phyloP scores from a whole-genome alignment of 179 eudicot genomes.

The Kewa caespitosa region DNA sequence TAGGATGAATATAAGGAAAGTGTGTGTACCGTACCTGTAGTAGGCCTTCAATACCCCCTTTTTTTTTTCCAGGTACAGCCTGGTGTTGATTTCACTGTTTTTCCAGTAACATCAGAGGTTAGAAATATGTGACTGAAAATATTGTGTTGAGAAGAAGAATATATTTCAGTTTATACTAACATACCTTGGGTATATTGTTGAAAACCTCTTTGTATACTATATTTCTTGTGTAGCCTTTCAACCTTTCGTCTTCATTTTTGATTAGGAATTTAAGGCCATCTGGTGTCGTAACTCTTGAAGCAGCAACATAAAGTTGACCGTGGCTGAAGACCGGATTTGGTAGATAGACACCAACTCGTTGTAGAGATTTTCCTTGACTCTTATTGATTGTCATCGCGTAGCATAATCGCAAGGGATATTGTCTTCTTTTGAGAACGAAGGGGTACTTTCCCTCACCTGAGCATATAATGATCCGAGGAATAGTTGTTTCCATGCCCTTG shows the following conservation, averaged over 20 bases:
- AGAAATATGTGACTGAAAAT: too few species aligned
- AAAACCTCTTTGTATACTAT: constrained; percentile 20
- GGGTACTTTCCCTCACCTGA: background rate
- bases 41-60: too few species aligned
- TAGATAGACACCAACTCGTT: background rate
- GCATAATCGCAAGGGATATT: constrained; percentile 6
- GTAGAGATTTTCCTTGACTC: constrained; percentile 12
- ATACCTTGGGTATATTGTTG: background rate
- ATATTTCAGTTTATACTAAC: too few species aligned
- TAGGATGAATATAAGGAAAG: too few species aligned
- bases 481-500: background rate
- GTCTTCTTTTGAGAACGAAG: constrained; percentile 14
- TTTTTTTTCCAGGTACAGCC: too few species aligned
- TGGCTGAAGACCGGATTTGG: constrained; percentile 24
- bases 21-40: too few species aligned
- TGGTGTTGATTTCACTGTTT: too few species aligned
- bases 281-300: constrained; percentile 14
- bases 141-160: too few species aligned
- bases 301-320: constrained; percentile 25
- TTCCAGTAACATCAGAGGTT: too few species aligned
- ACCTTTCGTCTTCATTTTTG: background rate
- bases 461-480: background rate
- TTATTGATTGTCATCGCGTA: constrained; percentile 30
- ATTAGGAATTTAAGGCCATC: constrained; percentile 13
- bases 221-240: background rate